phyloP scores from a whole-genome alignment of 1,139 yeast genomes.

The Ogataea hybrid region DNA sequence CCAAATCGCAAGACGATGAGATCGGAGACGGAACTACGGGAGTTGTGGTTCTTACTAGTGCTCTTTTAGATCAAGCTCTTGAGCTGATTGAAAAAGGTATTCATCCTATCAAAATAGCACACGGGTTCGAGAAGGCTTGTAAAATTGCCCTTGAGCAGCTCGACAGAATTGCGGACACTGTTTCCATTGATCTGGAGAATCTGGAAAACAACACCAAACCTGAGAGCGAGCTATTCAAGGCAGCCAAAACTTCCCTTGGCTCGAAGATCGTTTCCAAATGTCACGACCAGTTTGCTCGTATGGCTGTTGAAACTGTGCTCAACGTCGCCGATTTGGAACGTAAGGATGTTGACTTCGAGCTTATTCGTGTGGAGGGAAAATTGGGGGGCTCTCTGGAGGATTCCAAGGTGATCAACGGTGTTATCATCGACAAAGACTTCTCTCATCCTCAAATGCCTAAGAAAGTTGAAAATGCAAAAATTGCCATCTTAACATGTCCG shows the following conservation, averaged over 20 bases:
- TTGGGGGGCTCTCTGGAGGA: constrained; percentile 93
- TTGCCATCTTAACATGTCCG: constrained; percentile 96
- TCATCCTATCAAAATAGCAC: constrained; percentile 95
- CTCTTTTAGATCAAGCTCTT: constrained; percentile 88
- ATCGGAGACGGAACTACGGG: constrained; percentile 99
- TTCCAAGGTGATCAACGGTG: constrained; percentile 83
- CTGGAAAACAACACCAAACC: constrained; percentile 45
- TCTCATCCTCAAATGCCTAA: constrained; percentile 99
- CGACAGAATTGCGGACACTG: constrained; percentile 68
- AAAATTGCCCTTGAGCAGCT: constrained; percentile 79
- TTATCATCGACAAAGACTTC: constrained; percentile 91
- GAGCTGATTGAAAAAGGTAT: constrained; percentile 96
- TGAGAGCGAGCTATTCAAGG: constrained; percentile 65
- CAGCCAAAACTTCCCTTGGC: constrained; percentile 94
- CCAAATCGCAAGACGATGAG: constrained; percentile 96
- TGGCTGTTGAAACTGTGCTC: constrained; percentile 96
- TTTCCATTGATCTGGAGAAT: constrained; percentile 40
- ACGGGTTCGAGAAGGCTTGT: constrained; percentile 97
- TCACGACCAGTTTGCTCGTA: constrained; percentile 90
- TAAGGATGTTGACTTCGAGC: constrained; percentile 94
- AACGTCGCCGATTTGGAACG: constrained; percentile 90
- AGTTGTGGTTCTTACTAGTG: constrained; percentile 95
- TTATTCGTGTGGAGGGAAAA: constrained; percentile 93
- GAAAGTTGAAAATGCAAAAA: constrained; percentile 70
- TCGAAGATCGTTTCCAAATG: constrained; percentile 93